Conservation (phyloP, 345 rosid genomes). For the Lepidium didymum region DNA sequence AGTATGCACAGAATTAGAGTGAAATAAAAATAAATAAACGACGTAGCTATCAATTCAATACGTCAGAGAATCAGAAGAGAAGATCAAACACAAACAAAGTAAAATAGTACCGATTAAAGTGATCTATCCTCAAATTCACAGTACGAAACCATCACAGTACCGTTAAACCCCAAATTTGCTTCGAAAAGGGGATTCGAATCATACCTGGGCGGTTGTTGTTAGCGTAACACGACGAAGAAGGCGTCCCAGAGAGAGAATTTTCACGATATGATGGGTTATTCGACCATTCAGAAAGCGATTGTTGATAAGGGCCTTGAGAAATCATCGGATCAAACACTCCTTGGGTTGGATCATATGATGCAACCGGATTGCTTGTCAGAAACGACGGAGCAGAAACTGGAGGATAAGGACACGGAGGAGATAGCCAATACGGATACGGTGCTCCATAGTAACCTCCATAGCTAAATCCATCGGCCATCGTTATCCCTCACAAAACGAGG, state of each 20-base stretch:
- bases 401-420: not conserved
- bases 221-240: slow-evolving; percentile 14
- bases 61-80: not conserved
- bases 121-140: not conserved
- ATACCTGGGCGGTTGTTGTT: slow-evolving; percentile 14
- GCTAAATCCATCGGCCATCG: slow-evolving; percentile 21
- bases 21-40: not conserved
- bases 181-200: not conserved
- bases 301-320: slow-evolving; percentile 1
- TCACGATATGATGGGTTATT: slow-evolving; percentile 1
- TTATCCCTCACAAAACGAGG: not conserved
- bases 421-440: slow-evolving; percentile 9
- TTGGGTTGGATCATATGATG: slow-evolving; percentile 14
- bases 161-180: not conserved
- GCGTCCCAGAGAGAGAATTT: not conserved
- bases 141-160: not conserved
- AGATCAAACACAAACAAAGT: not conserved
- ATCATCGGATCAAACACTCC: slow-evolving; percentile 16
- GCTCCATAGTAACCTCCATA: slow-evolving; percentile 11
- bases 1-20: not conserved
- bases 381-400: slow-evolving; percentile 20
- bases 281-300: slow-evolving; percentile 14
- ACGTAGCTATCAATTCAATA: not conserved
- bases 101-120: not conserved
- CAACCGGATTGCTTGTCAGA: not conserved